A percentile compares a stretch with the other conserved stretches of the same genome.
phyloP scores from a whole-genome alignment of 495 filamentous ascomycete species.

The Barbatosphaeria neglecta region DNA sequence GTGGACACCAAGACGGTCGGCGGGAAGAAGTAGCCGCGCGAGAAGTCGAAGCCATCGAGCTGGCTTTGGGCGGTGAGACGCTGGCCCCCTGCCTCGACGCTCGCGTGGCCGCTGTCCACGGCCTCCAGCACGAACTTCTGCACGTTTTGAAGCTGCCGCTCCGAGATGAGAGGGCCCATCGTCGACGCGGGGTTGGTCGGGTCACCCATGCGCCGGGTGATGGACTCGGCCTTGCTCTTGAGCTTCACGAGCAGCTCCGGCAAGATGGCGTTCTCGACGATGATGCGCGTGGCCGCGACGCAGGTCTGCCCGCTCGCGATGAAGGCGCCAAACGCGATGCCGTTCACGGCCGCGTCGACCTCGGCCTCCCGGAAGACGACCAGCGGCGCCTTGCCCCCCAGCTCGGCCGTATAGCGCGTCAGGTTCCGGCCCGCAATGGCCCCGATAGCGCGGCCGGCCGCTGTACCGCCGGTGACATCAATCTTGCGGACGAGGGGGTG shows the following conservation, averaged over 20 bases:
- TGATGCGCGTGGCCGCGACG: slow-evolving; percentile 46
- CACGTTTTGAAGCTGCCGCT: slow-evolving; percentile 23
- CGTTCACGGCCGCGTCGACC: slow-evolving; percentile 41
- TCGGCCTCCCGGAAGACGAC: slow-evolving; percentile 42
- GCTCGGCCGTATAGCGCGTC: slow-evolving; percentile 43
- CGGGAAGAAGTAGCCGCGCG: slow-evolving; percentile 45
- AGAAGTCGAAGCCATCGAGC: slow-evolving; percentile 23
- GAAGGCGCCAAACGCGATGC: slow-evolving; percentile 46
- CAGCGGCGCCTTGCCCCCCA: slow-evolving; percentile 51
- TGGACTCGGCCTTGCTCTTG: slow-evolving; percentile 24
- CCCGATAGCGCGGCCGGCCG: slow-evolving; percentile 34
- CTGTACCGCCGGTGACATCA: slow-evolving; percentile 48
- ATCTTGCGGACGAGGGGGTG: slow-evolving; percentile 45
- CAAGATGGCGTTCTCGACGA: slow-evolving; percentile 39
- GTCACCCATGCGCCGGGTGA: slow-evolving; percentile 33
- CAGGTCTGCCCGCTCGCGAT: slow-evolving; percentile 53
- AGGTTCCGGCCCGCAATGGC: slow-evolving; percentile 38
- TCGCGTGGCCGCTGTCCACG: slow-evolving; percentile 14
- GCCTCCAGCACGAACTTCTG: slow-evolving; percentile 24
- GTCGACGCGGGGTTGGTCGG: slow-evolving; percentile 33
- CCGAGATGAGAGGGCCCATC: slow-evolving; percentile 33
- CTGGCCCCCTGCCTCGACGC: slow-evolving; percentile 23
- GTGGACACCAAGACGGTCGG: slow-evolving; percentile 40
- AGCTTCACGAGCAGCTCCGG: slow-evolving; percentile 22
- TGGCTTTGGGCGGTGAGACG: slow-evolving; percentile 14